A percentile compares a stretch with the other conserved stretches of the same genome.
phyloP scores from a whole-genome alignment of 202 grass and related monocot genomes.

The Carex arenaria region DNA sequence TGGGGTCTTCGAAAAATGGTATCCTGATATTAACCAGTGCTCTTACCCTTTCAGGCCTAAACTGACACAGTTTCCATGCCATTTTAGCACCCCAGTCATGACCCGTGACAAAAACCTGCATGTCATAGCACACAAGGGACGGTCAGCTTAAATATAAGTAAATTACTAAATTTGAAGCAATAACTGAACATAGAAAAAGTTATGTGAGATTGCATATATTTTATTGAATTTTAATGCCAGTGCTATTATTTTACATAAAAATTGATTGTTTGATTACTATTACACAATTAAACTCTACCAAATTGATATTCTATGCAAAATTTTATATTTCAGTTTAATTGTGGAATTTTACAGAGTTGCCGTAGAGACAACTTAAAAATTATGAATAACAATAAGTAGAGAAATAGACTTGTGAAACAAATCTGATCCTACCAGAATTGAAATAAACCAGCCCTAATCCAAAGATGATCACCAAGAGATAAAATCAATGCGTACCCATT shows the following conservation, averaged over 20 bases:
- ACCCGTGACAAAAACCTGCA: not conserved
- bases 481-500: not conserved
- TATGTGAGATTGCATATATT: not conserved
- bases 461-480: not conserved
- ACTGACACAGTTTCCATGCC: constrained; percentile 45
- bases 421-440: no score
- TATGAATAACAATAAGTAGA: not conserved
- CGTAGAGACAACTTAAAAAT: not conserved
- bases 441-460: not conserved
- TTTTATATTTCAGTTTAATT: not conserved
- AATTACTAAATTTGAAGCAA: not conserved
- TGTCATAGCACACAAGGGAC: not conserved
- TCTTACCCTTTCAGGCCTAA: constrained; percentile 44
- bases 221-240: not conserved
- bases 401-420: not conserved
- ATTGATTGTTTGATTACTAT: not conserved
- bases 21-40: constrained; percentile 29
- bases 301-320: not conserved
- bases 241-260: not conserved
- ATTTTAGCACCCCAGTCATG: constrained; percentile 25
- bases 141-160: not conserved
- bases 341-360: not conserved
- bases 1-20: constrained; percentile 20
- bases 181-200: not conserved
- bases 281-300: no score